Conservation (phyloP, 1,284 basidiomycete genomes). For the Ceraceosorus guamensis region DNA sequence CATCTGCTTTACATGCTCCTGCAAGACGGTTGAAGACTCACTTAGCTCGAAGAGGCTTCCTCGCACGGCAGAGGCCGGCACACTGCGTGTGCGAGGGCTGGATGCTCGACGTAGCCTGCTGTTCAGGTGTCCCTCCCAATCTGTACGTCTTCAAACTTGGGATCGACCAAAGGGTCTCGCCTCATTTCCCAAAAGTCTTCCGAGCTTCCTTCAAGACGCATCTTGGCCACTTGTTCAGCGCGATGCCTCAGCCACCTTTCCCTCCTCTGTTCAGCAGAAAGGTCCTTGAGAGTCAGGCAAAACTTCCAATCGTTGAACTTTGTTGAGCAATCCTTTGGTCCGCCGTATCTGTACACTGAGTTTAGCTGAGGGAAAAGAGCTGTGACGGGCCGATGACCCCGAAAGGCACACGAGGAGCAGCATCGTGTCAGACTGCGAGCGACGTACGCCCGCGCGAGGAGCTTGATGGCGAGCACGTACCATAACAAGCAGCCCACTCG, state of each 20-base stretch:
- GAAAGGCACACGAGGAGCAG: background rate
- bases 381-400: constrained; percentile 42
- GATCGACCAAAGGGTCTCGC: constrained; percentile 6
- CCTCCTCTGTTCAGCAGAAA: constrained; percentile 67
- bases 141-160: background rate
- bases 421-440: background rate
- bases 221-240: constrained; percentile 81
- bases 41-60: background rate
- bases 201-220: constrained; percentile 65
- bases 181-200: constrained; percentile 80
- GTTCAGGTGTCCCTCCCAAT: background rate
- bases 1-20: background rate
- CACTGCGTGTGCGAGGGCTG: background rate
- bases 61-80: background rate
- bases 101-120: background rate
- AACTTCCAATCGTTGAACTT: constrained; percentile 93
- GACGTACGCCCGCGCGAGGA: background rate
- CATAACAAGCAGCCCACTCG: constrained; percentile 43
- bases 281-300: constrained; percentile 74
- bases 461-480: background rate
- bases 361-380: constrained; percentile 74
- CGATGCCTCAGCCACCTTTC: constrained; percentile 74
- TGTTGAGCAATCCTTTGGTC: constrained; percentile 65
- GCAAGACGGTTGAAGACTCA: background rate
- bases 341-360: constrained; percentile 77